Percentiles rank a stretch among this genome's conserved stretches.
phyloP scores from a whole-genome alignment of 495 filamentous ascomycete species.

The Penicillium daleae region DNA sequence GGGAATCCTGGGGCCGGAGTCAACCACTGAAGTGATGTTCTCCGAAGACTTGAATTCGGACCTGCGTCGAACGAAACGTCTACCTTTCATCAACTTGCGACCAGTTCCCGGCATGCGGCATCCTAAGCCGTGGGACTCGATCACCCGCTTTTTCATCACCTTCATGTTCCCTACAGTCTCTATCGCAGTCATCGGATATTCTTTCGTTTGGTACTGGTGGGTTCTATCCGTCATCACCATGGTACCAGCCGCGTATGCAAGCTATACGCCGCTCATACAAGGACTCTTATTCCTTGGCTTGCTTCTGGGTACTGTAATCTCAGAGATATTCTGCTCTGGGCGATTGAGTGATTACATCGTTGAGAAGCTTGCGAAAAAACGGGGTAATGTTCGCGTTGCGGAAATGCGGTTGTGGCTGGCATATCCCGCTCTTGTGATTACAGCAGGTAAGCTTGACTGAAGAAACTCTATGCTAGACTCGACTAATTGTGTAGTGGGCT shows the following conservation, averaged over 20 bases:
- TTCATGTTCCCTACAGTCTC: constrained; percentile 52
- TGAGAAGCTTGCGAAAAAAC: constrained; percentile 47
- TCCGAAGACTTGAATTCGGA: constrained; percentile 9
- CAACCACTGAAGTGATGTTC: not conserved
- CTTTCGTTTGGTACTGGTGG: constrained; percentile 68
- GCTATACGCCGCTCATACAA: constrained; percentile 57
- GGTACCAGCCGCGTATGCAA: constrained; percentile 60
- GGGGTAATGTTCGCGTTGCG: constrained; percentile 49
- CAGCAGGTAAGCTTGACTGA: constrained; percentile 40
- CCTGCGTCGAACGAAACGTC: constrained; percentile 49
- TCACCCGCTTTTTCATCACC: constrained; percentile 51
- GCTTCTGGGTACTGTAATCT: constrained; percentile 58
- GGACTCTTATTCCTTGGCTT: constrained; percentile 62
- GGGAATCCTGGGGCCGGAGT: not conserved
- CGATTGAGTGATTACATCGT: constrained; percentile 57
- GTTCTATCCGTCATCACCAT: constrained; percentile 63
- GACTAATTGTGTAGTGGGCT: constrained; percentile 30
- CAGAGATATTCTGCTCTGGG: constrained; percentile 60
- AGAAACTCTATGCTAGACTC: not conserved
- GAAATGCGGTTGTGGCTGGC: constrained; percentile 65
- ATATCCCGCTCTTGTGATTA: constrained; percentile 58
- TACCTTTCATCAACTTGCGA: constrained; percentile 54
- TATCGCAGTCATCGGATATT: constrained; percentile 54
- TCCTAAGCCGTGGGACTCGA: constrained; percentile 55
- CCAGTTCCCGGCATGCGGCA: constrained; percentile 58